Conservation (phyloP, 768 basidiomycete species). For the Termitomyces sp. region DNA sequence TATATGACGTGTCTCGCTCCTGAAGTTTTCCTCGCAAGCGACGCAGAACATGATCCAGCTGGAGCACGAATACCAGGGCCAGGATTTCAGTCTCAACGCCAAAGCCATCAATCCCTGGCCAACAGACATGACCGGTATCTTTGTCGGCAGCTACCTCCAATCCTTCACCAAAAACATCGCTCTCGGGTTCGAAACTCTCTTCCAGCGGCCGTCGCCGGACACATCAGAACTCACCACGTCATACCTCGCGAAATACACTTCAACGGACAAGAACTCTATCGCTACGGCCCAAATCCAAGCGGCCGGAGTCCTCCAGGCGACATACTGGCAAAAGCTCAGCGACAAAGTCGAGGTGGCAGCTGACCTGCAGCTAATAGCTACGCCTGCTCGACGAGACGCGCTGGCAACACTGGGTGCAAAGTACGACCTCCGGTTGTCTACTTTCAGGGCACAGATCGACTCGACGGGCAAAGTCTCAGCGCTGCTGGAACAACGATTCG, state of each 20-base stretch:
- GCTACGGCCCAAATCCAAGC: constrained; percentile 90
- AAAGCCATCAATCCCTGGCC: constrained; percentile 93
- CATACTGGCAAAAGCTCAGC: constrained; percentile 95
- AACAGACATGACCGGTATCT: constrained; percentile 85
- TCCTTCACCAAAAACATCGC: constrained; percentile 90
- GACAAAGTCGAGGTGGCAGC: constrained; percentile 98
- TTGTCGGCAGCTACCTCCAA: constrained; percentile 88
- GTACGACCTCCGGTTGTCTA: constrained; percentile 92
- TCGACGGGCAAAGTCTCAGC: constrained; percentile 95
- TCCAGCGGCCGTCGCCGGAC: constrained; percentile 74
- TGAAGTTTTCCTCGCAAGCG: constrained; percentile 66
- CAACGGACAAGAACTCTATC: constrained; percentile 77
- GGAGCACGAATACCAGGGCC: constrained; percentile 91
- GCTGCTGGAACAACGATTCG: constrained; percentile 92
- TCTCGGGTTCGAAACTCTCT: constrained; percentile 80
- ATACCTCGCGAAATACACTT: constrained; percentile 79
- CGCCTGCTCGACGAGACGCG: constrained; percentile 82
- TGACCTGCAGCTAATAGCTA: constrained; percentile 80
- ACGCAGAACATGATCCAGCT: constrained; percentile 91
- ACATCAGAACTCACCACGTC: constrained; percentile 69
- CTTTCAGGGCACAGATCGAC: constrained; percentile 93
- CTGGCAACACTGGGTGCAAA: constrained; percentile 93
- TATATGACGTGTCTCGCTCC: constrained; percentile 18
- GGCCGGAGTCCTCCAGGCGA: constrained; percentile 80
- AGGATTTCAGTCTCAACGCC: constrained; percentile 80